Percentiles rank a stretch among this genome's conserved stretches.
Evolutionary conservation across 805 yeast species (phyloP).

Genomic region (Myxozyma neglecta): DNA sequence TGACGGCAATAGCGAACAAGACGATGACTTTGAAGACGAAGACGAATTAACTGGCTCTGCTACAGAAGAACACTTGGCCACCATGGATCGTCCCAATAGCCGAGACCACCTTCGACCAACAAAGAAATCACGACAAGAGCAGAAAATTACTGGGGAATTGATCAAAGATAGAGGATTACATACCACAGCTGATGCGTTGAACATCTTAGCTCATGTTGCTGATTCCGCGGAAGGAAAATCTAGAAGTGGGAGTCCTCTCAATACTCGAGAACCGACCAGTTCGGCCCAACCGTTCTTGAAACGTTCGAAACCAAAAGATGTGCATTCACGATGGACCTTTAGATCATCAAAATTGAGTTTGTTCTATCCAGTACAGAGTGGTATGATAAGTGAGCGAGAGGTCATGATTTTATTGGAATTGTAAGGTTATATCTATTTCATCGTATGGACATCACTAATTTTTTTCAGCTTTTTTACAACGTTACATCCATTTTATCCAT

Average conservation of each 20-base stretch:
- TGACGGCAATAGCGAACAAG: slow-evolving; percentile 6
- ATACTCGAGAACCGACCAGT: slow-evolving; percentile 8
- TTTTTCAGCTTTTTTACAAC: slow-evolving; percentile 60
- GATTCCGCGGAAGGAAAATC: slow-evolving; percentile 28
- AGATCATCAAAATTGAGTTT: slow-evolving; percentile 24
- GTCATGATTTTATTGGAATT: slow-evolving; percentile 37
- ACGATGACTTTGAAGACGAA: slow-evolving; percentile 6
- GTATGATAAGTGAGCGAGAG: slow-evolving; percentile 56
- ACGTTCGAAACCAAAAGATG: not conserved
- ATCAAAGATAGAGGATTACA: slow-evolving; percentile 38
- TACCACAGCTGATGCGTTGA: slow-evolving; percentile 44
- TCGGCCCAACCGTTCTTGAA: not conserved
- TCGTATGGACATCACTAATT: slow-evolving; percentile 50
- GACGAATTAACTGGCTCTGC: not conserved
- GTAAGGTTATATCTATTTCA: slow-evolving; percentile 1
- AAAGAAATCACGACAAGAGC: slow-evolving; percentile 3
- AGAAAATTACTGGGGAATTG: slow-evolving; percentile 16
- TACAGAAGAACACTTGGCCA: not conserved
- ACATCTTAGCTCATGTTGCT: slow-evolving; percentile 44
- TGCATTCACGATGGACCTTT: slow-evolving; percentile 25
- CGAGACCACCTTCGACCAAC: not conserved
- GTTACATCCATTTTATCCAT: slow-evolving; percentile 89
- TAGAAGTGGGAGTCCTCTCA: not conserved
- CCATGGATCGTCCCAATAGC: not conserved
- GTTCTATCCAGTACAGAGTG: slow-evolving; percentile 38